Base-by-base conservation (phyloP, 176 grass and related monocot genomes). In the Oryza nivara region DNA sequence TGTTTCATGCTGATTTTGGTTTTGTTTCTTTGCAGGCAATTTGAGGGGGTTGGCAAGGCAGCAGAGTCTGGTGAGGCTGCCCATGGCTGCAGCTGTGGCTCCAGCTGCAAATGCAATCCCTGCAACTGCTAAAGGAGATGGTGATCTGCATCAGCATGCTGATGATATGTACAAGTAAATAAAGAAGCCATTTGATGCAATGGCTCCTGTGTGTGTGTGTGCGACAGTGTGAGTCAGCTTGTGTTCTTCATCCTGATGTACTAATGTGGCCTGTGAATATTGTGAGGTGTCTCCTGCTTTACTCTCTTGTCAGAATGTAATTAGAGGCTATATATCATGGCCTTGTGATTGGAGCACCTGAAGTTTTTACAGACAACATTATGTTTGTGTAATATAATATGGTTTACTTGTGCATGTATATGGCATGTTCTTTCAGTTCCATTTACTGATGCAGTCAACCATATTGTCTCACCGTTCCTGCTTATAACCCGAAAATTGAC, bases 31-130 rank as follows among this genome's bases (percentile, higher is more conserved):
- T 11, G 20, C 58, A 63, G 58, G 58, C 19, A 63, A 2, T 63
- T 63, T 63, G 58, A 63, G 20, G n/a, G 8, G 4, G n/a, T 23
- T 63, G 3, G 20, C 58, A 63, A 63, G n/a, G 7, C n/a, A 23
- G 20, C 20, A 11, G 58, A 63, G 9, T 63, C 20, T 23, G 58
- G 58, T 63, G 58, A 63, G 58, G 58, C 8, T 63, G n/a, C 6
- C n/a, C n/a, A 63, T 63, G 58, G 58, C 58, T 63, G 58, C 58
- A 63, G 58, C 58, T 63, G 58, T 63, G 58, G 58, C 58, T 63
- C 58, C 19, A 23, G 58, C 58, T 63, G 58, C 58, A 63, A 23
- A 20, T 63, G 58, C 58, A 63, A 23, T 20, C 58, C 58, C 58
- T 63, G 58, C 58, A 63, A 63, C 58, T 63, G 58, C 58, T 63